A percentile compares a stretch with the other conserved stretches of the same genome.
Evolutionary conservation across 805 yeast species (phyloP).

Genomic region (Nakazawaea sp.): DNA sequence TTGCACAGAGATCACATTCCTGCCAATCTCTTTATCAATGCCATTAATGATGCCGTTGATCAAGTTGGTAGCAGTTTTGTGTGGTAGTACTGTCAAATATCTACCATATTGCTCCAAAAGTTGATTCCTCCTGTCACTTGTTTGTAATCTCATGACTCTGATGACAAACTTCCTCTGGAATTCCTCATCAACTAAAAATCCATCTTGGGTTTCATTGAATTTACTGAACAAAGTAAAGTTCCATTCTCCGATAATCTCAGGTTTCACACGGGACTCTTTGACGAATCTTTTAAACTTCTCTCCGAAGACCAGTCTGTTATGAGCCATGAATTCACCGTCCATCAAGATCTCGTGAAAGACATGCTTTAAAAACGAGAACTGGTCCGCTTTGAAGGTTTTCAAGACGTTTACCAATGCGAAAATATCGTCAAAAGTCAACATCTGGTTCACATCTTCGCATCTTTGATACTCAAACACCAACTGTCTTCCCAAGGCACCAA

Average conservation of each 20-base stretch:
- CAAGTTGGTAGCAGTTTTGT: background rate
- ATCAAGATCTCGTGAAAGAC: slow-evolving; percentile 3
- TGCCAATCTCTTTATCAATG: background rate
- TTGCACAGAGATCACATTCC: background rate
- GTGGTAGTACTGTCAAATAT: background rate
- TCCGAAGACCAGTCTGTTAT: background rate
- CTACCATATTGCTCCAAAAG: slow-evolving; percentile 2
- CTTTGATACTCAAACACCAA: background rate
- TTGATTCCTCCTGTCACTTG: background rate
- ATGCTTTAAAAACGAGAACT: background rate
- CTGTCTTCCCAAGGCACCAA: background rate
- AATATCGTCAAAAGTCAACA: slow-evolving; percentile 1
- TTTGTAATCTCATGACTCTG: slow-evolving; percentile 1
- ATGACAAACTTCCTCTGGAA: slow-evolving; percentile 3
- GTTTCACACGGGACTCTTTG: background rate
- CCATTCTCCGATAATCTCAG: slow-evolving; percentile 2
- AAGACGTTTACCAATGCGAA: slow-evolving; percentile 1
- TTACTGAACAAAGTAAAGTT: background rate
- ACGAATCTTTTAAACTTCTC: slow-evolving; percentile 3
- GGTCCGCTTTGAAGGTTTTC: slow-evolving; percentile 1
- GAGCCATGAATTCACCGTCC: slow-evolving; percentile 1
- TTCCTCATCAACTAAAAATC: background rate
- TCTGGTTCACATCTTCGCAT: background rate
- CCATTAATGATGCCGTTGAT: background rate
- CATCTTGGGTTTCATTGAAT: background rate